Evolutionary conservation across 129 eudicot genomes (phyloP).

Genomic region (Lactuca sativa): DNA sequence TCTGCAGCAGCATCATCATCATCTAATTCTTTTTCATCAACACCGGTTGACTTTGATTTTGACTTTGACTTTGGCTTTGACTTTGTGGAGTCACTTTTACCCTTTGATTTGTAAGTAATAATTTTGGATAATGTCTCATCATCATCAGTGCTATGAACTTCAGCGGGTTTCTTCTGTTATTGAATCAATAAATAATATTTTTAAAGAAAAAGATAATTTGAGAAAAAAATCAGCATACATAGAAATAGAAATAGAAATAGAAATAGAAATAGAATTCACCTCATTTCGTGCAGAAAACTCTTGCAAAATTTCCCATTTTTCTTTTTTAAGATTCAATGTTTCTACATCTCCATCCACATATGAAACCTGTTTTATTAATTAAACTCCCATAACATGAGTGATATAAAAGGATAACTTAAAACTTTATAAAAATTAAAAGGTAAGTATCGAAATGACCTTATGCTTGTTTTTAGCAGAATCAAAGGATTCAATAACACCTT

Average conservation of each 20-base stretch:
- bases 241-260: too few species aligned
- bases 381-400: background rate
- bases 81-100: slow-evolving; percentile 1
- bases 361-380: slow-evolving; percentile 41
- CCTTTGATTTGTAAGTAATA: slow-evolving; percentile 13
- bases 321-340: slow-evolving; percentile 38
- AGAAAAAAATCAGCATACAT: background rate
- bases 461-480: slow-evolving; percentile 54
- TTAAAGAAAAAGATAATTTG: background rate
- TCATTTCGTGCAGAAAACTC: slow-evolving; percentile 26
- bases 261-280: slow-evolving; percentile 28
- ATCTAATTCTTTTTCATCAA: slow-evolving; percentile 15
- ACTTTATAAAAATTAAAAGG: too few species aligned
- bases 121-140: slow-evolving; percentile 10
- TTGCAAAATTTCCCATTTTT: slow-evolving; percentile 54
- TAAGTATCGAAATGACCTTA: slow-evolving; percentile 45
- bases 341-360: slow-evolving; percentile 76
- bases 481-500: slow-evolving; percentile 59
- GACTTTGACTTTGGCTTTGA: background rate
- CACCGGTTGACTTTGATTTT: slow-evolving; percentile 5
- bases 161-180: slow-evolving; percentile 44
- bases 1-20: slow-evolving; percentile 21
- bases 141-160: slow-evolving; percentile 45
- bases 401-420: too few species aligned
- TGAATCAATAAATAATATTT: background rate